Base-by-base conservation (phyloP, 148 eudicot genomes). In the Arctostaphylos glauca region DNA sequence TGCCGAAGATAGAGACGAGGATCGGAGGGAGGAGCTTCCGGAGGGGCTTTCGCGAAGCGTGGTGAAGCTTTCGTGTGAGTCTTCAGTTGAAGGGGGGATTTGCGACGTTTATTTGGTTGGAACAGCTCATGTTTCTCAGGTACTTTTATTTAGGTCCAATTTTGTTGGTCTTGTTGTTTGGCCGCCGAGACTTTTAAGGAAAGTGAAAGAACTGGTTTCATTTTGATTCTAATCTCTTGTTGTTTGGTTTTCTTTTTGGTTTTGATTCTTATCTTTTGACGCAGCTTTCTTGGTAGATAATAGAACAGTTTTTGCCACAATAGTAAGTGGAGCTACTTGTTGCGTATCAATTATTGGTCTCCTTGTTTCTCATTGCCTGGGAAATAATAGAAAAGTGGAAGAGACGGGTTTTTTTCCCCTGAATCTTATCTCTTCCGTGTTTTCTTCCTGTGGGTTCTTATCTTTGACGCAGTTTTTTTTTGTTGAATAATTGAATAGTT, bases 111-210 rank as follows among this genome's bases (percentile, higher is more conserved):
- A 88, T 83, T 56, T 94, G 77, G 90, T 96, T 43, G 98, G 98
- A 43, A 96, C 98, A 15, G 95, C 98, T 64, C 98, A 94, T 82
- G 98, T 96, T 76, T 96, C 98, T 83, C 79, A 86, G 98, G 98
- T 96, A 81, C 77, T 46, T 71, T 2, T 16, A 9, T 48, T 54
- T 0, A 3, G 41, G 71, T 67, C 53, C 18, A 2, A 44, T 62
- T 62, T 62, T 21, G 3, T 4, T 62, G 67, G 12, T 41, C 16
- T 9, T 76, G 52, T 31, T 50, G 21, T 75, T 76, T 76, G 15
- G 44, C 47, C 15, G 21, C 18, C 38, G 7, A 78, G 68, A 78
- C 41, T 41, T 8, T 78, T 44, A 13, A 56, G 7, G 48, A 52
- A 49, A 74, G 46, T 31, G 21, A n/a, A 19, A 6, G 25, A 2